A percentile compares a stretch with the other conserved stretches of the same genome.
These are phyloP conservation scores for Emmonsiellopsis sp. DNA, from an alignment of 2,329 filamentous ascomycete genomes.

Conservation along the genomic window DNA sequence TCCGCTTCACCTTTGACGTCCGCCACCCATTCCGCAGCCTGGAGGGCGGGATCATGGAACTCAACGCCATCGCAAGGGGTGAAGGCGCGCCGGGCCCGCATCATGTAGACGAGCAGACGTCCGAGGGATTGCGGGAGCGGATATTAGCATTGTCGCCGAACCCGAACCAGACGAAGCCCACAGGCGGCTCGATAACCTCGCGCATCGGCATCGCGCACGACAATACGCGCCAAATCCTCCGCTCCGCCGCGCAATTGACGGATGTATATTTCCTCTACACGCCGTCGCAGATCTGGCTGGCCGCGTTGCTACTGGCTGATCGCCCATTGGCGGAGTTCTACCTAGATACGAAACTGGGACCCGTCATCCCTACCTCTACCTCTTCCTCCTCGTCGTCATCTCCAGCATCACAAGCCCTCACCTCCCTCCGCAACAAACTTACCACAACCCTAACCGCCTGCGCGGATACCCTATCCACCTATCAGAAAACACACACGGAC, in stretches of 20 bases:
- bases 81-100: conserved; percentile 37
- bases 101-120: conserved; percentile 18
- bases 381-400: background rate
- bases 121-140: conserved; percentile 22
- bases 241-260: conserved; percentile 72
- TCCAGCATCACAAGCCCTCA: conserved; percentile 11
- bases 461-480: conserved; percentile 30
- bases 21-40: conserved; percentile 81
- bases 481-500: conserved; percentile 15
- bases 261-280: conserved; percentile 97
- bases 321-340: conserved; percentile 36
- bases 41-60: conserved; percentile 77
- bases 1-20: conserved; percentile 90
- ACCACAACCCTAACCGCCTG: conserved; percentile 30
- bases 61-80: conserved; percentile 58
- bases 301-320: conserved; percentile 69
- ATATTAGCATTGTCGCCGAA: conserved; percentile 26
- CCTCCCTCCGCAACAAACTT: conserved; percentile 29
- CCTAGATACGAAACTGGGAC: conserved; percentile 35
- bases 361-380: conserved; percentile 7
- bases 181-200: conserved; percentile 26
- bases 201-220: conserved; percentile 57
- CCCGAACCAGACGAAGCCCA: conserved; percentile 11
- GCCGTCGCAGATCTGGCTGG: conserved; percentile 86
- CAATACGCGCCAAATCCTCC: conserved; percentile 64